Base-by-base conservation (phyloP, 192 early-diverging fungal genomes). In the Coemansia sp. region DNA sequence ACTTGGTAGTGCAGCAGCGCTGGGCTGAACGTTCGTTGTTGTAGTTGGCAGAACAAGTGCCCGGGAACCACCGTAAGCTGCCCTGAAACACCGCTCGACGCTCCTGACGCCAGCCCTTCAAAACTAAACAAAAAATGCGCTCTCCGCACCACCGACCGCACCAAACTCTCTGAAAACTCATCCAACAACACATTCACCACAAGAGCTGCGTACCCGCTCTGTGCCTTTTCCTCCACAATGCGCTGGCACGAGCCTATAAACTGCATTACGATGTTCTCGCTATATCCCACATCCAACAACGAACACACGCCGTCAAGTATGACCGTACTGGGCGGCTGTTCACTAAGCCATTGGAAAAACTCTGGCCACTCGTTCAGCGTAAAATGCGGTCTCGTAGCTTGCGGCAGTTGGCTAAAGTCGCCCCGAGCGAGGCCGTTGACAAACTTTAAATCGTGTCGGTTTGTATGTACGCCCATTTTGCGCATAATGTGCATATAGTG, bases 401-500 rank as follows among this genome's bases (percentile, higher is more conserved):
- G 41, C 1, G 72, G 71, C 37, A 76, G 11, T 1, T 9, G 22
- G 29, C 43, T 37, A n/a, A 66, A 38, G 5, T 50, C 22, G 2
- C 47, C 15, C 4, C 54, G 35, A n/a, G 38, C 24, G 6, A 79
- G 55, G 0, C 48, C 71, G 47, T 70, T 74, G 57, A 74, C 68
- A 48, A 79, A 79, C 12, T 67, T 62, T 2, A 69, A 39, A 3
- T 37, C 38, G 22, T 59, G 59, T 11, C 57, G 65, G 15, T 51
- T 19, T 5, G 54, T 53, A 29, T 70, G 66, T 9, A 79, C 62
- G 1, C 76, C 76, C 65, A 70, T 70, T 54, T 79, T 79, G 50
- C 71, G 76, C 64, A 79, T 60, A 4, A 79, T 73, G 55, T 79
- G 76, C 54, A 71, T 55, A 55, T 79, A 79, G 63, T 79, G 71